Evolutionary conservation across 495 filamentous ascomycete genomes (phyloP).

Genomic region (Darksidea phi): DNA sequence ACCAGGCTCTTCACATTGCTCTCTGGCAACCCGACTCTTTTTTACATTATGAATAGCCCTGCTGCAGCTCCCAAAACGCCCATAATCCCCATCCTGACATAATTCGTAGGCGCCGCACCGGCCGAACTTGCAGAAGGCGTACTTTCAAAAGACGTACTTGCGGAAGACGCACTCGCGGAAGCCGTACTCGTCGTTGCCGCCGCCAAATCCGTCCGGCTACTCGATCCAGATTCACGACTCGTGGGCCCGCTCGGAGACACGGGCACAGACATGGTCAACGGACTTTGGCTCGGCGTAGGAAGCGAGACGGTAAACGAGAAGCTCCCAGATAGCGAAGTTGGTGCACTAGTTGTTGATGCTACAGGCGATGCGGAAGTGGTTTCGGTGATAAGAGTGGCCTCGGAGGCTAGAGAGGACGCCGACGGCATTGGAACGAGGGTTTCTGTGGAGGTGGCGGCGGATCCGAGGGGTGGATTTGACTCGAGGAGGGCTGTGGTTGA

Average conservation of each 20-base stretch:
- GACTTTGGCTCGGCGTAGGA: too few species aligned
- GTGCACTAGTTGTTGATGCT: neutral
- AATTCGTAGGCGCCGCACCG: neutral
- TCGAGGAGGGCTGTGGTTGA: neutral
- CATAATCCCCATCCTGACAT: constrained; percentile 6
- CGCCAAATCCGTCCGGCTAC: neutral
- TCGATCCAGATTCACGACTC: too few species aligned
- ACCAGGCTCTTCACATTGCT: neutral
- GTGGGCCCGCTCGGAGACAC: too few species aligned
- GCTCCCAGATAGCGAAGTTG: neutral
- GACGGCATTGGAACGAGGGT: too few species aligned
- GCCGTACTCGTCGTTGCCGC: neutral
- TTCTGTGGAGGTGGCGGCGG: too few species aligned
- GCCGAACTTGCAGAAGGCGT: neutral
- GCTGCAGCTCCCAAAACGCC: constrained; percentile 9
- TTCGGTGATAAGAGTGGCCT: neutral
- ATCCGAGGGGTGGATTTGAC: neutral
- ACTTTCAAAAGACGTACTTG: too few species aligned
- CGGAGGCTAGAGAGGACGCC: neutral
- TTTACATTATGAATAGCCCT: constrained; percentile 1
- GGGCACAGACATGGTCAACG: too few species aligned
- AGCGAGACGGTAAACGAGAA: neutral
- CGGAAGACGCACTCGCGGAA: neutral
- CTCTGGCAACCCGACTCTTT: neutral
- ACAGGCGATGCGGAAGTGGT: neutral